Percentiles rank a stretch among this genome's conserved stretches.
phyloP scores from a whole-genome alignment of 1,284 basidiomycete genomes.

The Rhodotorula sp. region DNA sequence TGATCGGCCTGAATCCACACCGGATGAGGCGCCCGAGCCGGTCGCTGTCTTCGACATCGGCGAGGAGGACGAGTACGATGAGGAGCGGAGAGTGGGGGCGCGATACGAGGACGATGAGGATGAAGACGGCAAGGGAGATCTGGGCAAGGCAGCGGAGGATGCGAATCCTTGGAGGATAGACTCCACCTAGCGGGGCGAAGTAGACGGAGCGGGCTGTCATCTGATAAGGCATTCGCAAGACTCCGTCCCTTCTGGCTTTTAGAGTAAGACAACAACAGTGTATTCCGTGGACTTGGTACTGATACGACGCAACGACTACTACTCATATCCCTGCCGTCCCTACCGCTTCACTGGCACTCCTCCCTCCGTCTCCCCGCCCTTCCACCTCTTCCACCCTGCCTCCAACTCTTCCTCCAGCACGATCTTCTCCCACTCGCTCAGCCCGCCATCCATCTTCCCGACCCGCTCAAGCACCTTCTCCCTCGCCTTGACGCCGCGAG shows the following conservation, averaged over 20 bases:
- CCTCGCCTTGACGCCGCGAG: neutral
- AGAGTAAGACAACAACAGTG: neutral
- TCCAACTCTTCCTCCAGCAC: slow-evolving; percentile 20
- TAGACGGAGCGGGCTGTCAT: neutral
- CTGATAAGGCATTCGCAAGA: too few species aligned
- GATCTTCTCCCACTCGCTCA: slow-evolving; percentile 17
- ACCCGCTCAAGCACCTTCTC: slow-evolving; percentile 17
- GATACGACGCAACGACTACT: too few species aligned
- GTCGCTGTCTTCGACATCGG: slow-evolving; percentile 34
- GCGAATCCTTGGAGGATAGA: slow-evolving; percentile 12
- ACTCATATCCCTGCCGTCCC: too few species aligned
- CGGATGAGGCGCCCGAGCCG: slow-evolving; percentile 9
- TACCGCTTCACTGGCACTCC: neutral
- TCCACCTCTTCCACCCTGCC: slow-evolving; percentile 2
- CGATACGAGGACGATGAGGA: slow-evolving; percentile 8
- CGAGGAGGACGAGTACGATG: slow-evolving; percentile 22
- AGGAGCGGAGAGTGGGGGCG: neutral
- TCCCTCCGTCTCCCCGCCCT: neutral
- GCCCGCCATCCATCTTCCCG: neutral
- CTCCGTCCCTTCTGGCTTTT: too few species aligned
- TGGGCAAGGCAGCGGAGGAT: slow-evolving; percentile 15
- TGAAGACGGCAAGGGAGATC: slow-evolving; percentile 25
- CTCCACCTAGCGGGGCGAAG: too few species aligned
- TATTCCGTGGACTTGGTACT: too few species aligned
- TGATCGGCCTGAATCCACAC: too few species aligned